These are phyloP conservation scores for Lactarius evosmus DNA, from an alignment of 768 basidiomycete genomes.

Conservation along the genomic window DNA sequence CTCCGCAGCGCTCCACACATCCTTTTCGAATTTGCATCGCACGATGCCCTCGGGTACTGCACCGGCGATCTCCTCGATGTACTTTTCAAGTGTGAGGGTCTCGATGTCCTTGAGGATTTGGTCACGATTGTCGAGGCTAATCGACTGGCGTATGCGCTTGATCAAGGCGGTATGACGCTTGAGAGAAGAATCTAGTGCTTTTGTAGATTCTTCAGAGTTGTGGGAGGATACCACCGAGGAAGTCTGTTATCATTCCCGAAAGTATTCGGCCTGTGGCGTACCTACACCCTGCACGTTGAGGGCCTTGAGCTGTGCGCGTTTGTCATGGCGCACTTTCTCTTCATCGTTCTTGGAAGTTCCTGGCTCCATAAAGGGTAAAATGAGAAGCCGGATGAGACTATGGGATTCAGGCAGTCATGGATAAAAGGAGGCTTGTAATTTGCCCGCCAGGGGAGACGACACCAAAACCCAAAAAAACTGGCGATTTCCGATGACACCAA, in stretches of 20 bases:
- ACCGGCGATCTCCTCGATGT: constrained; percentile 89
- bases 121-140: constrained; percentile 78
- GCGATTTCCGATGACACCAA: constrained; percentile 15
- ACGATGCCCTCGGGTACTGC: constrained; percentile 82
- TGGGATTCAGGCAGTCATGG: constrained; percentile 14
- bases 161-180: constrained; percentile 96
- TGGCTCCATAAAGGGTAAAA: constrained; percentile 14
- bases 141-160: constrained; percentile 85
- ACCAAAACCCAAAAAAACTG: neutral
- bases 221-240: neutral
- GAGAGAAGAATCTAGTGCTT: constrained; percentile 83
- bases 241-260: constrained; percentile 26
- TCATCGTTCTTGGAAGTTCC: constrained; percentile 43
- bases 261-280: constrained; percentile 42
- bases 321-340: constrained; percentile 50
- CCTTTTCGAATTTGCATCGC: constrained; percentile 89
- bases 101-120: constrained; percentile 92
- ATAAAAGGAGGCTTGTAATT: neutral
- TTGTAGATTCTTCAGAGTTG: constrained; percentile 55
- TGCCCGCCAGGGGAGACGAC: neutral
- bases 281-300: constrained; percentile 49
- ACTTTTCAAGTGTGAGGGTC: constrained; percentile 87
- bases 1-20: constrained; percentile 90
- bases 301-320: constrained; percentile 56
- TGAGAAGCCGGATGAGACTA: neutral